These are phyloP conservation scores for Phaffia australis DNA, from an alignment of 768 basidiomycete species.

Conservation along the genomic window DNA sequence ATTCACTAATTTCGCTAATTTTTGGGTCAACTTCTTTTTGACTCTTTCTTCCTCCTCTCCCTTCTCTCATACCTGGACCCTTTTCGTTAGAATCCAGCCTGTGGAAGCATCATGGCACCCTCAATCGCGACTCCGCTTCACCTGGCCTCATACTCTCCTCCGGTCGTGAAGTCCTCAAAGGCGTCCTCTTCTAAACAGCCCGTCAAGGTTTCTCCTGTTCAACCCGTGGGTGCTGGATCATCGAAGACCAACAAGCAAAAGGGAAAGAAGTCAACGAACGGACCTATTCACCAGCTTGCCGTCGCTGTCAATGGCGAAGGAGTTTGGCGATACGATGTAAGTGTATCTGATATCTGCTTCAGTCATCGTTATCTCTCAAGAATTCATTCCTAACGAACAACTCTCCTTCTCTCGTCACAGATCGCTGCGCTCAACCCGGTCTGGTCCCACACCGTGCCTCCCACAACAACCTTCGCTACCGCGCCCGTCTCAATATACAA, in stretches of 20 bases:
- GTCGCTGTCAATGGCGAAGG: conserved; percentile 23
- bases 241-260: not conserved
- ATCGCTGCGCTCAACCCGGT: conserved; percentile 10
- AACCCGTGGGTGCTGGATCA: not conserved
- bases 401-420: not conserved
- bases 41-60: not conserved
- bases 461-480: conserved; percentile 17
- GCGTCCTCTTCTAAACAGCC: not conserved
- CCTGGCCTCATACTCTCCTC: conserved; percentile 17
- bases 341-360: not conserved
- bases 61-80: too few relatives aligned
- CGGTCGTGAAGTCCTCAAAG: not conserved
- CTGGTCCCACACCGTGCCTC: conserved; percentile 22
- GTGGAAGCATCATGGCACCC: conserved; percentile 12
- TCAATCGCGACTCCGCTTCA: conserved; percentile 13
- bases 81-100: not conserved
- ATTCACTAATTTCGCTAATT: too few relatives aligned
- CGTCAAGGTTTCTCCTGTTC: conserved; percentile 16
- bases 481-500: conserved; percentile 12
- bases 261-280: conserved; percentile 4
- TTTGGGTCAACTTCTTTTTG: too few relatives aligned
- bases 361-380: not conserved
- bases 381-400: not conserved
- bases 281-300: conserved; percentile 4
- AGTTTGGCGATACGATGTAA: conserved; percentile 22